Percentiles rank a stretch among this genome's conserved stretches.
phyloP scores from a whole-genome alignment of 805 yeast species.

The Candida nitratophila region DNA sequence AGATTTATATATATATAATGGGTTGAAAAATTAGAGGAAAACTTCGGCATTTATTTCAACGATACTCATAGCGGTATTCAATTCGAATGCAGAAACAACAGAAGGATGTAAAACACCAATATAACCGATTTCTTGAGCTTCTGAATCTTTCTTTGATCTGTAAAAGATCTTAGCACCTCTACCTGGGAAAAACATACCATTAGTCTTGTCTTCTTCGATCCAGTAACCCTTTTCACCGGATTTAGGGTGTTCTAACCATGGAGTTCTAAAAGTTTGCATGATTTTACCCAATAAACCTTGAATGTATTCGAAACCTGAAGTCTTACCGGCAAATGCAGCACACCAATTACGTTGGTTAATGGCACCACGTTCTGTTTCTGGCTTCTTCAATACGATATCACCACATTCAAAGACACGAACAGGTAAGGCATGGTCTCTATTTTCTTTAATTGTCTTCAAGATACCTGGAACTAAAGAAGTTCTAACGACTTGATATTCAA shows the following conservation, averaged over 20 bases:
- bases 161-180: conserved; percentile 88
- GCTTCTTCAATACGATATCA: conserved; percentile 85
- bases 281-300: conserved; percentile 93
- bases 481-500: conserved; percentile 96
- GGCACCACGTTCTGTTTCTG: conserved; percentile 77
- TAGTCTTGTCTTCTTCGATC: conserved; percentile 64
- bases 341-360: conserved; percentile 91
- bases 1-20: neutral
- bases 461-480: conserved; percentile 92
- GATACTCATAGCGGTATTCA: conserved; percentile 87
- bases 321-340: conserved; percentile 90
- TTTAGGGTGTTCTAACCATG: conserved; percentile 60
- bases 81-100: conserved; percentile 78
- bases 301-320: conserved; percentile 88
- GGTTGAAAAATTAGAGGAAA: conserved; percentile 46
- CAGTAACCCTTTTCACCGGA: conserved; percentile 70
- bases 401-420: conserved; percentile 93
- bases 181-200: conserved; percentile 88
- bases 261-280: conserved; percentile 92
- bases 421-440: conserved; percentile 92
- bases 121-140: conserved; percentile 60
- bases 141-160: conserved; percentile 55
- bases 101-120: conserved; percentile 96
- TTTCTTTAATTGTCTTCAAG: conserved; percentile 90
- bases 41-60: conserved; percentile 88